phyloP scores from a whole-genome alignment of 331 rosid species.

The Pyracantha coccinea region DNA sequence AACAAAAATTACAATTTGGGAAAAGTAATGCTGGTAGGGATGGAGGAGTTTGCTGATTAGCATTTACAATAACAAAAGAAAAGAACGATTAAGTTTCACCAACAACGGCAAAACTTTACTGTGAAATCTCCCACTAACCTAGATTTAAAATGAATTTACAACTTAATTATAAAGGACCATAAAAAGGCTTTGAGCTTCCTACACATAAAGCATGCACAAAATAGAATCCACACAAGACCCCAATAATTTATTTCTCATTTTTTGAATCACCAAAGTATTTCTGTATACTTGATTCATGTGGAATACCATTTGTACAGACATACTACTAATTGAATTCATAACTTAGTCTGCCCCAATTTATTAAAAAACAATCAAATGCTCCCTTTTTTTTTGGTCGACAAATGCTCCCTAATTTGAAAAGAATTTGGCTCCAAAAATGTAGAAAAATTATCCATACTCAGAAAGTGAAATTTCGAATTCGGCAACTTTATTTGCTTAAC shows the following conservation, averaged over 20 bases:
- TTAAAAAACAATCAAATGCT: not conserved
- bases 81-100: not conserved
- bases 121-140: not conserved
- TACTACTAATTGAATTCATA: not conserved
- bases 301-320: not conserved
- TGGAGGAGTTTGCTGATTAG: not conserved
- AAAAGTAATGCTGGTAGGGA: not conserved
- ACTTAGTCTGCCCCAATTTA: not conserved
- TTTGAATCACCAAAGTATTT: not conserved
- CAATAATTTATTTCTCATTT: too few species aligned
- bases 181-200: not conserved
- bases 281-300: not conserved
- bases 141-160: not conserved
- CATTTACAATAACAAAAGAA: not conserved
- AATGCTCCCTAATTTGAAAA: not conserved
- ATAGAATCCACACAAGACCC: not conserved
- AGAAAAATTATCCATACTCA: not conserved
- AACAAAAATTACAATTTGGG: not conserved
- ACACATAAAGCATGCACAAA: not conserved
- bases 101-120: not conserved
- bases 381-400: not conserved
- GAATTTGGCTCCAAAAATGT: not conserved
- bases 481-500: not conserved
- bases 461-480: not conserved
- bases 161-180: not conserved